Evolutionary conservation across 768 basidiomycete genomes (phyloP).

Genomic region (Cystobasidium onofrii): DNA sequence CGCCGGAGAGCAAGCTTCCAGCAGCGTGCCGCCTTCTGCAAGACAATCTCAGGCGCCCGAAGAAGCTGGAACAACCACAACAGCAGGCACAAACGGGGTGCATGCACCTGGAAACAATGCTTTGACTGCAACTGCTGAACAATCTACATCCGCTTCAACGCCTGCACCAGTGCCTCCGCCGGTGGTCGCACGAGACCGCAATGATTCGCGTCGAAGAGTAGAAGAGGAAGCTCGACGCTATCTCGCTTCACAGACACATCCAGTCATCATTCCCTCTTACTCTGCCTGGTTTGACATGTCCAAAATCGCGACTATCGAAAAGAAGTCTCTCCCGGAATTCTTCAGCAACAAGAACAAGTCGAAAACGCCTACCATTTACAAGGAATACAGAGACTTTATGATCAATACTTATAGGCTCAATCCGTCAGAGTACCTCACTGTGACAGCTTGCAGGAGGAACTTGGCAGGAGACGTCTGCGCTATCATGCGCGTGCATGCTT

Average conservation of each 20-base stretch:
- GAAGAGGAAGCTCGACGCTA: slow-evolving; percentile 63
- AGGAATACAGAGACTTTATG: slow-evolving; percentile 99
- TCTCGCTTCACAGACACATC: slow-evolving; percentile 88
- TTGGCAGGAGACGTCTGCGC: slow-evolving; percentile 96
- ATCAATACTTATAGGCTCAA: slow-evolving; percentile 93
- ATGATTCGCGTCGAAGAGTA: slow-evolving; percentile 15
- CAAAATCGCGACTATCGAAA: slow-evolving; percentile 83
- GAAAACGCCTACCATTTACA: slow-evolving; percentile 95
- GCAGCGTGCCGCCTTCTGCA: slow-evolving; percentile 11
- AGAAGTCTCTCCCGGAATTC: slow-evolving; percentile 89
- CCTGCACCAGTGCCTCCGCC: slow-evolving; percentile 3
- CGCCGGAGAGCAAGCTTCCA: neutral
- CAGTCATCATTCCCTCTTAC: slow-evolving; percentile 93
- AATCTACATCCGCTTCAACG: neutral
- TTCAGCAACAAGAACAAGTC: slow-evolving; percentile 90
- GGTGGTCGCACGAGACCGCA: neutral
- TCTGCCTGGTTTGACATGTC: slow-evolving; percentile 97
- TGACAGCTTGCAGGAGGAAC: slow-evolving; percentile 92
- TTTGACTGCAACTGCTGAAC: neutral
- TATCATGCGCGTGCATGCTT: slow-evolving; percentile 97
- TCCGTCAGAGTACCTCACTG: slow-evolving; percentile 89
- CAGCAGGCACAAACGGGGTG: neutral
- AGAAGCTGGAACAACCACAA: neutral
- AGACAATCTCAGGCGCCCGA: neutral
- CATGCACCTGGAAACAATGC: neutral